Conservation (phyloP, 768 basidiomycete species). For the Kwoniella dejecticola region DNA sequence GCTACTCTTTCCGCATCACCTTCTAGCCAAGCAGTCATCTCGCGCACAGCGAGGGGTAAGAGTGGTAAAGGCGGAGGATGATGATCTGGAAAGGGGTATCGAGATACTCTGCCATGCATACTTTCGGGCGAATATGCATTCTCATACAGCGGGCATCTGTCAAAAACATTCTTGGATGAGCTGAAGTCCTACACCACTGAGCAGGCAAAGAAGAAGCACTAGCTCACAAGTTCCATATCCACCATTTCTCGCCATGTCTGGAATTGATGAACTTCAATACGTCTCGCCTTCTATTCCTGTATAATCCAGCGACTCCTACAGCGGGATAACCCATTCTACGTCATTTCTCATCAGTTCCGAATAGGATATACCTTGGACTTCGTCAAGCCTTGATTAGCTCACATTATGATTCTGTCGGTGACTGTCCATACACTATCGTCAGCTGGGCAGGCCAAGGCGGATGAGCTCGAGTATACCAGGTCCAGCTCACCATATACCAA, state of each 20-base stretch:
- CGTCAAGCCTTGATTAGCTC: conserved; percentile 60
- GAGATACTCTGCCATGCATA: conserved; percentile 73
- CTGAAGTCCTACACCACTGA: background rate
- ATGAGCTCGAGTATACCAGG: background rate
- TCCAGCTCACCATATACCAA: conserved; percentile 41
- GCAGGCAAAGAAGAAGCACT: background rate
- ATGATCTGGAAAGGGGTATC: conserved; percentile 89
- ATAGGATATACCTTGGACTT: conserved; percentile 1
- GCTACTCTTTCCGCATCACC: conserved; percentile 69
- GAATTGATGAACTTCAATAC: conserved; percentile 73
- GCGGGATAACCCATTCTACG: conserved; percentile 72
- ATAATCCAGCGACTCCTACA: conserved; percentile 72
- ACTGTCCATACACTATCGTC: conserved; percentile 58
- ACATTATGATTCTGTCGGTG: conserved; percentile 66
- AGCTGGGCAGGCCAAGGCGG: background rate
- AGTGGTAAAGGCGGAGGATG: conserved; percentile 81
- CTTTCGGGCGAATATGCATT: conserved; percentile 72
- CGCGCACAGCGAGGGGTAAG: conserved; percentile 70
- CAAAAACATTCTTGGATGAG: background rate
- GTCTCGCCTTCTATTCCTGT: conserved; percentile 76
- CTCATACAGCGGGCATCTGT: conserved; percentile 71
- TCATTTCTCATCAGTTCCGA: background rate
- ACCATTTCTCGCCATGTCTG: conserved; percentile 73
- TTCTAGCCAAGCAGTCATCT: conserved; percentile 72
- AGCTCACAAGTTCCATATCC: conserved; percentile 77